Evolutionary conservation across 208 protist species (phyloP), one percentile per base, ranked within the genome.

Genomic region (Acanthamoeba lenticulata): DNA sequence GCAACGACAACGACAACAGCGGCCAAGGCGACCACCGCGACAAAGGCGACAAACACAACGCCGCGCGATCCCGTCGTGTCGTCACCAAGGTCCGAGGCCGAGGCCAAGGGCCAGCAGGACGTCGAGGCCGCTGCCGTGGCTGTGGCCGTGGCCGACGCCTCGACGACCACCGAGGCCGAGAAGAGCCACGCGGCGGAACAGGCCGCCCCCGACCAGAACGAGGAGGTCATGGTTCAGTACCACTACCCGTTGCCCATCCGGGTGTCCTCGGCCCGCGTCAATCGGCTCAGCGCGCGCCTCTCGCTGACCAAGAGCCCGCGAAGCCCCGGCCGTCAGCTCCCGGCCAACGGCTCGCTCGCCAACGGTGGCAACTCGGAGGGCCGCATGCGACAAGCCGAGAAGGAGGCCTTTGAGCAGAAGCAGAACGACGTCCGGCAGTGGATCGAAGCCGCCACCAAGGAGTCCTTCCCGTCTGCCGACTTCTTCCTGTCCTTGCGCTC

Each of bases 361-460:
- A 11, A 27, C 15, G 21, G 52, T 60, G 47, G 27, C 45, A 34
- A 13, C 27, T 17, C 79, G 34, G 17, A 88, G 79, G 34, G 34
- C 0, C 79, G 79, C 0, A 88, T 88, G 79, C 79, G 79, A 19
- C 79, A 88, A 7, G 79, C 79, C 19, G 79, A 88, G 44, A 88
- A 55, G 79, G 79, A 88, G 44, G 36, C 79, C 13, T 88, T 88
- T 19, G 47, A 62, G 42, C 42, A 88, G 47, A 88, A 60, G 79
- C 34, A 88, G 79, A 88, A 88, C 86, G 86, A 92, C 40, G n/a
- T 69, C 13, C 86, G 86, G 24, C n/a, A 74, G 11, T 92, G 86
- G 86, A 92, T 92, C 34, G 86, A 92, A 17, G 55, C 21, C 13
- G 47, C 42, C 19, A 65, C 60, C 27, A 38, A 44, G 36, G 86